Conservation (phyloP, 1,139 yeast genomes). For the Suhomyces wounanorum region DNA sequence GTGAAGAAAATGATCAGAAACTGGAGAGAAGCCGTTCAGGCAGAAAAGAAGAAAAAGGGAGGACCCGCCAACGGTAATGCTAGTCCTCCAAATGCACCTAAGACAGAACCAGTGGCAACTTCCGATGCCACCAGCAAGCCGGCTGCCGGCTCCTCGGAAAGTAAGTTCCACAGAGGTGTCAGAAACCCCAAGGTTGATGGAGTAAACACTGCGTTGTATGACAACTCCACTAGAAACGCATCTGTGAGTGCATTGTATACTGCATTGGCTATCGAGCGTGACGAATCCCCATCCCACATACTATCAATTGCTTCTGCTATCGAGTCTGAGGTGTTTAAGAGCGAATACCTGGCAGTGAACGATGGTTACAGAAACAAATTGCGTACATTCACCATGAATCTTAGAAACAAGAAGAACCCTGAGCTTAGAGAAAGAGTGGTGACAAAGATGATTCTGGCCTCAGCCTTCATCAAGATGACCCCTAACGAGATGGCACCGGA, state of each 20-base stretch:
- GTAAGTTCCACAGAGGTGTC: constrained; percentile 44
- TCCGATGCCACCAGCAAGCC: constrained; percentile 14
- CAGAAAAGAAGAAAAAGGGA: constrained; percentile 55
- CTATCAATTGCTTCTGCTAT: constrained; percentile 68
- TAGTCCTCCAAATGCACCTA: constrained; percentile 3
- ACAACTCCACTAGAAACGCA: constrained; percentile 78
- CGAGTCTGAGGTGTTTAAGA: constrained; percentile 67
- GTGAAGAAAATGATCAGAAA: constrained; percentile 81
- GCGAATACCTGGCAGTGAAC: constrained; percentile 56
- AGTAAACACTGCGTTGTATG: constrained; percentile 65
- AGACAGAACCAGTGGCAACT: constrained; percentile 8
- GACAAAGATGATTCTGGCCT: constrained; percentile 63
- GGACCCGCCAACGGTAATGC: constrained; percentile 7
- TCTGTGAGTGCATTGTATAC: constrained; percentile 84
- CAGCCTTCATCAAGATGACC: constrained; percentile 71
- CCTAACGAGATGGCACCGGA: constrained; percentile 97
- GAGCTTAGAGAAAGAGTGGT: constrained; percentile 73
- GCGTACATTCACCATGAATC: constrained; percentile 79
- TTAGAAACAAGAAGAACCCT: constrained; percentile 88
- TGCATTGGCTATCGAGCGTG: constrained; percentile 82
- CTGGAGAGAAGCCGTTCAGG: constrained; percentile 91
- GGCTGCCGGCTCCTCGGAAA: constrained; percentile 20
- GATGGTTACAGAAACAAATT: constrained; percentile 75
- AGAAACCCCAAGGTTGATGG: constrained; percentile 84
- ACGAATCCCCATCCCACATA: constrained; percentile 52